phyloP scores from a whole-genome alignment of 345 rosid species.

The Limnanthes douglasii region DNA sequence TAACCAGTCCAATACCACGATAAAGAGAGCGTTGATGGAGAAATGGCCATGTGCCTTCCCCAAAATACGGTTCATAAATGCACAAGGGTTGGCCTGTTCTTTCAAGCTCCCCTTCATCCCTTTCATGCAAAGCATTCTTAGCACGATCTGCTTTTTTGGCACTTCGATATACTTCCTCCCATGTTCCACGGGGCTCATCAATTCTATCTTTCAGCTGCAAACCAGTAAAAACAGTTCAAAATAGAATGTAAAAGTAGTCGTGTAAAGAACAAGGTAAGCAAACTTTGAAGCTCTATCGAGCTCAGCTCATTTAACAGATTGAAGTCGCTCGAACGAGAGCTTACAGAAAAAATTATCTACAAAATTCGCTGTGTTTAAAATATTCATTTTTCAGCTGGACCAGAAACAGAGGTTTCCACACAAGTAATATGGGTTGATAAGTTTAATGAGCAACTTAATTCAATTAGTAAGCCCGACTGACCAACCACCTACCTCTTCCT shows the following conservation, averaged over 20 bases:
- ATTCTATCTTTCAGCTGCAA: constrained; percentile 69
- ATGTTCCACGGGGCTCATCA: constrained; percentile 65
- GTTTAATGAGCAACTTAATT: too few species aligned
- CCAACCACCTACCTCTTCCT: constrained; percentile 73
- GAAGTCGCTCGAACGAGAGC: too few species aligned
- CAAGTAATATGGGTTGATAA: too few species aligned
- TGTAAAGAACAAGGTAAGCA: constrained; percentile 5
- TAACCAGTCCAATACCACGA: constrained; percentile 86
- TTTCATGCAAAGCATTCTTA: constrained; percentile 79
- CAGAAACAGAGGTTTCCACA: too few species aligned
- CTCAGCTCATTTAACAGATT: too few species aligned
- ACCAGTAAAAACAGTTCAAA: constrained; percentile 9
- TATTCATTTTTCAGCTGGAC: too few species aligned
- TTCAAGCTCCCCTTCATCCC: constrained; percentile 88
- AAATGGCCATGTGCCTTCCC: constrained; percentile 95
- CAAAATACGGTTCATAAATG: constrained; percentile 89
- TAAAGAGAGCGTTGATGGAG: constrained; percentile 68
- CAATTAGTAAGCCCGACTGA: too few species aligned
- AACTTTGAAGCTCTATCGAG: too few species aligned
- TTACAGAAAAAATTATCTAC: too few species aligned
- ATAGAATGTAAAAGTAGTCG: background rate
- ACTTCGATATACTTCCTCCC: constrained; percentile 88
- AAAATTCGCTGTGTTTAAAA: too few species aligned
- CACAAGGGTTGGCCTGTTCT: constrained; percentile 85
- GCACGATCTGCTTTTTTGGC: constrained; percentile 72